These are phyloP conservation scores for Aspergillus awamori DNA, from an alignment of 2,329 filamentous ascomycete species.

Conservation along the genomic window DNA sequence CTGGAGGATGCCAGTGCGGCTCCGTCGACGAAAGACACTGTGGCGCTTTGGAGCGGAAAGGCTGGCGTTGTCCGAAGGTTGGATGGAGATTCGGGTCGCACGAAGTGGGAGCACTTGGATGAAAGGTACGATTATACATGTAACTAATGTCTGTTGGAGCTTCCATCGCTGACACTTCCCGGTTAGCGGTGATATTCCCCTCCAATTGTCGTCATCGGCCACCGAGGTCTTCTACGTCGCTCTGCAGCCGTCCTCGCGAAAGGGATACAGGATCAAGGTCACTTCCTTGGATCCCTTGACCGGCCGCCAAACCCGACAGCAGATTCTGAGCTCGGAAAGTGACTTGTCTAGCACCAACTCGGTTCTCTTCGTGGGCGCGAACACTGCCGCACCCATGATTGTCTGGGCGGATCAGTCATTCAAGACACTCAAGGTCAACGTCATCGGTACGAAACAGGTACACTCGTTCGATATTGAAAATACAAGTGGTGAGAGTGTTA, in stretches of 20 bases:
- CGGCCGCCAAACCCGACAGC: slow-evolving; percentile 72
- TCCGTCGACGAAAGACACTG: slow-evolving; percentile 60
- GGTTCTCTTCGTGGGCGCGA: slow-evolving; percentile 45
- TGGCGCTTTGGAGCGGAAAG: slow-evolving; percentile 65
- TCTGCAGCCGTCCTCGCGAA: slow-evolving; percentile 66
- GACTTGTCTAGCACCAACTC: slow-evolving; percentile 60
- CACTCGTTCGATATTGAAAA: slow-evolving; percentile 44
- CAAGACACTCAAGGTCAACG: slow-evolving; percentile 50
- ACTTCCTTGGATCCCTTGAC: slow-evolving; percentile 71
- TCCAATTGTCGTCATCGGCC: slow-evolving; percentile 72
- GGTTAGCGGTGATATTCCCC: slow-evolving; percentile 66
- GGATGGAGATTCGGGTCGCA: slow-evolving; percentile 69
- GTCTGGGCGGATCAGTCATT: slow-evolving; percentile 49
- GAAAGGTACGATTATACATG: slow-evolving; percentile 46
- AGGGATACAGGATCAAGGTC: slow-evolving; percentile 76
- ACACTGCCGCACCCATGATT: slow-evolving; percentile 46
- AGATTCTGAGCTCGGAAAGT: slow-evolving; percentile 71
- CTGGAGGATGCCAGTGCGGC: slow-evolving; percentile 59
- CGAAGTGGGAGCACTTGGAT: slow-evolving; percentile 78
- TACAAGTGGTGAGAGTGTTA: slow-evolving; percentile 49
- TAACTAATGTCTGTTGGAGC: neutral
- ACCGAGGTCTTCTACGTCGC: slow-evolving; percentile 75
- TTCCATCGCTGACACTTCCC: slow-evolving; percentile 22
- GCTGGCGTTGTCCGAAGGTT: slow-evolving; percentile 68
- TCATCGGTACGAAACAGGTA: slow-evolving; percentile 48